A percentile compares a stretch with the other conserved stretches of the same genome.
These are phyloP conservation scores for Lactarius quietus DNA, from an alignment of 768 basidiomycete species.

Conservation along the genomic window DNA sequence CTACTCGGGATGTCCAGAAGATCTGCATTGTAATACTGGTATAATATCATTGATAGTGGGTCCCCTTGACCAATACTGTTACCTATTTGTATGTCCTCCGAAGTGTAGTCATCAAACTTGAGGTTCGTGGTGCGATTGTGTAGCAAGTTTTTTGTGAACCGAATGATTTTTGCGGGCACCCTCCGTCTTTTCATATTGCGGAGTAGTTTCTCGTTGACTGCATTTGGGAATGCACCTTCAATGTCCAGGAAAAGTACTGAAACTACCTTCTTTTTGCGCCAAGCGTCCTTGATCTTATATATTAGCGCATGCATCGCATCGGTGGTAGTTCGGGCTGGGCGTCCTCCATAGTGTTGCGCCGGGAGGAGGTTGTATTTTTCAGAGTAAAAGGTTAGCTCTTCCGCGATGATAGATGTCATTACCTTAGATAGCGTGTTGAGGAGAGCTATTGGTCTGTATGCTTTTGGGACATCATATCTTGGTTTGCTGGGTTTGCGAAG, in stretches of 20 bases:
- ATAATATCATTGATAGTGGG: conserved; percentile 13
- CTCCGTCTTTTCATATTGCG: conserved; percentile 33
- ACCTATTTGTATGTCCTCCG: conserved; percentile 17
- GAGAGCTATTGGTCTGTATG: background rate
- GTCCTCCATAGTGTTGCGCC: conserved; percentile 23
- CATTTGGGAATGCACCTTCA: conserved; percentile 38
- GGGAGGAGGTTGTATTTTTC: conserved; percentile 19
- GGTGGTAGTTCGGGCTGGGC: too few relatives aligned
- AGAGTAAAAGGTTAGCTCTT: conserved; percentile 1
- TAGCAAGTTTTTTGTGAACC: conserved; percentile 13
- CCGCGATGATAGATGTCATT: too few relatives aligned
- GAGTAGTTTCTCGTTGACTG: conserved; percentile 32
- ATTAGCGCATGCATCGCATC: background rate
- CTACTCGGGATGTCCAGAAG: too few relatives aligned
- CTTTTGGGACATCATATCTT: background rate
- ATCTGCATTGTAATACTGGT: too few relatives aligned
- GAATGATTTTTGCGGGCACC: conserved; percentile 31
- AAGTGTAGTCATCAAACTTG: background rate
- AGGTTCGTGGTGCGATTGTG: conserved; percentile 11
- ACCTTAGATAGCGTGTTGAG: background rate
- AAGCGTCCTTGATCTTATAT: conserved; percentile 28
- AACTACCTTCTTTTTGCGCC: conserved; percentile 22
- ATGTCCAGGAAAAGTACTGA: conserved; percentile 19
- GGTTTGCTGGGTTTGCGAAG: too few relatives aligned
- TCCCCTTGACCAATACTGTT: conserved; percentile 28